phyloP scores from a whole-genome alignment of 108 stramenopile species.

The Cyclotella baltica region DNA sequence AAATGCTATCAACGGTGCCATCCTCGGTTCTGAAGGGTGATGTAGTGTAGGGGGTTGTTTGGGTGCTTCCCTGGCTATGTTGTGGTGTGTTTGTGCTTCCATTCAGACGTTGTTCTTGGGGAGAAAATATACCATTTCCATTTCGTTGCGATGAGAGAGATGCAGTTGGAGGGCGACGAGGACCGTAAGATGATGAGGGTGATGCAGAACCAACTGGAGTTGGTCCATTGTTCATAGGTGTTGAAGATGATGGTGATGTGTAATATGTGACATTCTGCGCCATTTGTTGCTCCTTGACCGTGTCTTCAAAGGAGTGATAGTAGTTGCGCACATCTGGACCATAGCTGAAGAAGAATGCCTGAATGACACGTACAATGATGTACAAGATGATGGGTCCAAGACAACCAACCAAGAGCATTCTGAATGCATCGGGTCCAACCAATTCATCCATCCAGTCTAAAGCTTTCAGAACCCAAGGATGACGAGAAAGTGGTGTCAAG shows the following conservation, averaged over 20 bases:
- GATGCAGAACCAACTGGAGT: conserved; percentile 17
- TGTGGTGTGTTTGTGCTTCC: conserved; percentile 2
- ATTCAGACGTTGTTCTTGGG: conserved; percentile 19
- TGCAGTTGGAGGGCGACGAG: conserved; percentile 34
- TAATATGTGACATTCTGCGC: conserved; percentile 49
- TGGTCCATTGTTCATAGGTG: neutral
- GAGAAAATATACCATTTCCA: conserved; percentile 50
- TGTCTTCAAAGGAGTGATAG: conserved; percentile 38
- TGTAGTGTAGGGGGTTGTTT: conserved; percentile 7
- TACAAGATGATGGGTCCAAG: conserved; percentile 21
- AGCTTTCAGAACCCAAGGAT: conserved; percentile 11
- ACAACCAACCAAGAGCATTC: conserved; percentile 35
- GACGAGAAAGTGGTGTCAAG: neutral
- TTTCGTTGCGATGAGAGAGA: conserved; percentile 44
- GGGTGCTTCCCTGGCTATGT: neutral
- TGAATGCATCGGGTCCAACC: conserved; percentile 32
- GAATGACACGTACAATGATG: conserved; percentile 16
- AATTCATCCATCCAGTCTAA: conserved; percentile 20
- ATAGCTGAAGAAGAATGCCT: conserved; percentile 24
- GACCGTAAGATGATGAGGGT: conserved; percentile 5
- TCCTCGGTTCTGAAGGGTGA: conserved; percentile 29
- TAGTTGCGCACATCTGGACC: conserved; percentile 38
- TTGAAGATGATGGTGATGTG: conserved; percentile 35
- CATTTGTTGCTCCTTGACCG: conserved; percentile 41
- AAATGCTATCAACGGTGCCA: conserved; percentile 41